Evolutionary conservation across 768 basidiomycete species (phyloP).

Genomic region (Serendipita sp.): DNA sequence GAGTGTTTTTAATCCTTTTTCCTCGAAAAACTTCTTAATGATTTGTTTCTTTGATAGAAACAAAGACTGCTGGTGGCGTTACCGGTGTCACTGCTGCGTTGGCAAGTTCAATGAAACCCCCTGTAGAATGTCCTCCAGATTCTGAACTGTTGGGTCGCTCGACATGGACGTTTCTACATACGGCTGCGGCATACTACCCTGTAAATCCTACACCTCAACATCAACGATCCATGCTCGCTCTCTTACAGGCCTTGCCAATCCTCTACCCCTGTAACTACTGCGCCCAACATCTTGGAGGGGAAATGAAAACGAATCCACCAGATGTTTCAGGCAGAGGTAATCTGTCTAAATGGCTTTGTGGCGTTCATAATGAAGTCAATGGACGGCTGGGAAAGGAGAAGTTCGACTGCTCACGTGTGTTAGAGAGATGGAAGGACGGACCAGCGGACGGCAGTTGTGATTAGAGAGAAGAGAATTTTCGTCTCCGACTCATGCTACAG

Average conservation of each 20-base stretch:
- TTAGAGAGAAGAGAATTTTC: conserved; percentile 19
- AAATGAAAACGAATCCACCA: conserved; percentile 50
- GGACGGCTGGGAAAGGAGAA: conserved; percentile 61
- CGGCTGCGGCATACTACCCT: conserved; percentile 91
- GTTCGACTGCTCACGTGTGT: conserved; percentile 51
- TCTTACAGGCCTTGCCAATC: conserved; percentile 60
- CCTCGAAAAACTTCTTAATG: conserved; percentile 17
- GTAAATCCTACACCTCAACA: conserved; percentile 58
- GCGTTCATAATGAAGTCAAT: conserved; percentile 88
- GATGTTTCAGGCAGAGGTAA: conserved; percentile 55
- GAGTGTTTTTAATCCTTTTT: conserved; percentile 19
- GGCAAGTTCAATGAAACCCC: conserved; percentile 24
- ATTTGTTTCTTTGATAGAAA: conserved; percentile 10
- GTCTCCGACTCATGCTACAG: background rate
- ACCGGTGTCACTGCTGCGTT: background rate
- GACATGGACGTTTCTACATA: conserved; percentile 94
- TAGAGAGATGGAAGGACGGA: conserved; percentile 88
- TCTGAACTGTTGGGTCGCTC: conserved; percentile 77
- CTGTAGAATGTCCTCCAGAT: conserved; percentile 73
- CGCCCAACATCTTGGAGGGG: conserved; percentile 62
- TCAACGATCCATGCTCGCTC: conserved; percentile 65
- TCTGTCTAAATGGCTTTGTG: conserved; percentile 76
- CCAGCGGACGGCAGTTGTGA: conserved; percentile 79
- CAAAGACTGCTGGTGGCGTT: conserved; percentile 1
- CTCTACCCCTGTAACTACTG: conserved; percentile 84